Conservation (phyloP, 2,329 filamentous ascomycete genomes). For the Fusarium torreyae region DNA sequence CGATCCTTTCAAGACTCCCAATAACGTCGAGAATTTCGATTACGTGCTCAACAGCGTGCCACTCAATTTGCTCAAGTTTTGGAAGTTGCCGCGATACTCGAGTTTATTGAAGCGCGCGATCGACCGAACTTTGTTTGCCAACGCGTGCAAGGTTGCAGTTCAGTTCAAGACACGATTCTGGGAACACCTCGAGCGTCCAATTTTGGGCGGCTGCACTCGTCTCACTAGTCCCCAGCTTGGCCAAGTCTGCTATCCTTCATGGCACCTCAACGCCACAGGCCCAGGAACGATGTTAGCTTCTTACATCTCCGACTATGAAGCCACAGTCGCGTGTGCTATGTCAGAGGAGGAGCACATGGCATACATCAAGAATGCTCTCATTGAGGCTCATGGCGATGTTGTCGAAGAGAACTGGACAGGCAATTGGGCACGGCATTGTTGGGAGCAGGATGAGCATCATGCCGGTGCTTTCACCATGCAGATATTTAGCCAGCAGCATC, state of each 20-base stretch:
- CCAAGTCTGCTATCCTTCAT: slow-evolving; percentile 41
- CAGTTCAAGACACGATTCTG: slow-evolving; percentile 74
- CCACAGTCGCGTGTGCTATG: slow-evolving; percentile 37
- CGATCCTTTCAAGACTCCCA: slow-evolving; percentile 37
- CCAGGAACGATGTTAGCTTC: slow-evolving; percentile 39
- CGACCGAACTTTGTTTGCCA: slow-evolving; percentile 44
- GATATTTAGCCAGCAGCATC: slow-evolving; percentile 67
- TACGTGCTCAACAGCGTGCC: slow-evolving; percentile 57
- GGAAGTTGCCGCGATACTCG: slow-evolving; percentile 56
- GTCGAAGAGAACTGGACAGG: slow-evolving; percentile 71
- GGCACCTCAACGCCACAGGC: slow-evolving; percentile 38
- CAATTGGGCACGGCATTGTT: slow-evolving; percentile 70
- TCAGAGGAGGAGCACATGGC: slow-evolving; percentile 43
- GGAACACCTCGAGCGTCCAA: slow-evolving; percentile 67
- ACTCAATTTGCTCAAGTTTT: slow-evolving; percentile 56
- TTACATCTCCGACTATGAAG: slow-evolving; percentile 42
- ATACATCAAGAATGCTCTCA: slow-evolving; percentile 34
- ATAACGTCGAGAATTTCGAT: slow-evolving; percentile 54
- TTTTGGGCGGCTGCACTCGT: slow-evolving; percentile 73
- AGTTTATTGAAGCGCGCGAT: slow-evolving; percentile 48
- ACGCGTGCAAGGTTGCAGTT: slow-evolving; percentile 54
- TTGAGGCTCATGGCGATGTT: slow-evolving; percentile 52
- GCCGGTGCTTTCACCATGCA: slow-evolving; percentile 70
- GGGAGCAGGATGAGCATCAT: slow-evolving; percentile 70
- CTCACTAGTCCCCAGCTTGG: slow-evolving; percentile 32